Evolutionary conservation across 73 alveolate species (phyloP).

Genomic region (Paramecium octaurelia): DNA sequence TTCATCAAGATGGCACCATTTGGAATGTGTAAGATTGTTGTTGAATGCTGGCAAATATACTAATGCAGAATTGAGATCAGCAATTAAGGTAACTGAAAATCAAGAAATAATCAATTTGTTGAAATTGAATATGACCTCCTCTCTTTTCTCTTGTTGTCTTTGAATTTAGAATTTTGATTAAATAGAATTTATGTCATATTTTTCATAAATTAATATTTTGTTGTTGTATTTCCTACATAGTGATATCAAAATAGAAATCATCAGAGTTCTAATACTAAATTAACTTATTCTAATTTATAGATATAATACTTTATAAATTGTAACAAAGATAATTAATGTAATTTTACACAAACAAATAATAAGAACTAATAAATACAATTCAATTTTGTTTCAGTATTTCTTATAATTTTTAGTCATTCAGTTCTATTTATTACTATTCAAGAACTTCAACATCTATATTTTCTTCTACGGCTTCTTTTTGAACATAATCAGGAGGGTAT

Average conservation of each 20-base stretch:
- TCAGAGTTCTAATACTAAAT: no score
- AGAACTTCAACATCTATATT: background rate
- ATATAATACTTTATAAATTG: no score
- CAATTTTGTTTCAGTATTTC: background rate
- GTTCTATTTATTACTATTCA: background rate
- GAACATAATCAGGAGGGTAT: conserved; percentile 82
- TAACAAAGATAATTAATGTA: background rate
- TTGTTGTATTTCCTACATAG: no score
- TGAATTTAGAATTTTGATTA: background rate
- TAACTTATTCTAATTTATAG: no score
- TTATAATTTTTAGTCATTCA: background rate
- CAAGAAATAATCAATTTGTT: background rate
- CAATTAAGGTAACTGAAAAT: background rate
- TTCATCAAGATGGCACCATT: conserved; percentile 2
- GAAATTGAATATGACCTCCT: background rate
- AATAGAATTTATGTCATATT: background rate
- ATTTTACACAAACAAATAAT: background rate
- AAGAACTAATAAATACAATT: background rate
- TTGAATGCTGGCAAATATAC: background rate
- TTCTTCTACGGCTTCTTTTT: background rate
- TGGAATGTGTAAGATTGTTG: background rate
- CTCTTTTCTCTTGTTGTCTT: background rate
- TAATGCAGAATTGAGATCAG: background rate
- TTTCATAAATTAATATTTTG: no score
- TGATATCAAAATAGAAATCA: no score